Conservation (phyloP, 78 protist genomes). For the Dictyostelium citrinum region DNA sequence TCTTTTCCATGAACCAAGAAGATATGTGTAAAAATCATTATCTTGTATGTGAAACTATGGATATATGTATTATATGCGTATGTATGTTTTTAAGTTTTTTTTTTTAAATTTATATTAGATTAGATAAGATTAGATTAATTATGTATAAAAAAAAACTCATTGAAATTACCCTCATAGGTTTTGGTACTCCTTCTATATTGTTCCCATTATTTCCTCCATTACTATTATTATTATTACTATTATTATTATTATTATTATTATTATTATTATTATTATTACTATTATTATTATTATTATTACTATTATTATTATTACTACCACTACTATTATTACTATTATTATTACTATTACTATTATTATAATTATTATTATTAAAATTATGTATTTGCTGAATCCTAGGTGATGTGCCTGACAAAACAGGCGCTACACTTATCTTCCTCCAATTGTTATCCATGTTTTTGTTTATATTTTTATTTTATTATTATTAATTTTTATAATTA, state of each 20-base stretch:
- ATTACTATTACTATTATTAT: background rate
- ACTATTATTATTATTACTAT: background rate
- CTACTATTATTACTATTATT: background rate
- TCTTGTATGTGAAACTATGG: slow-evolving; percentile 46
- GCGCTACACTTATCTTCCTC: slow-evolving; percentile 39
- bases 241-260: background rate
- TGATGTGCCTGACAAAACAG: slow-evolving; percentile 12
- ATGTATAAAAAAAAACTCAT: background rate
- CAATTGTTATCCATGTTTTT: background rate
- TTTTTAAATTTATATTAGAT: background rate
- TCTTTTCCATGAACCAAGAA: slow-evolving; percentile 80
- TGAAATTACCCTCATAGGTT: slow-evolving; percentile 22
- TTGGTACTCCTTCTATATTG: slow-evolving; percentile 19
- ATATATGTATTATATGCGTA: background rate
- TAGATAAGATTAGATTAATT: background rate
- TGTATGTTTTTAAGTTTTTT: background rate
- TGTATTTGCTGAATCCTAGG: background rate
- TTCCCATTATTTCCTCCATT: background rate
- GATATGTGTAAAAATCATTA: slow-evolving; percentile 63
- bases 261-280: background rate
- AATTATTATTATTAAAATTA: background rate
- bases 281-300: background rate
- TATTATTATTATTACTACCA: background rate
- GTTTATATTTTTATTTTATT: background rate
- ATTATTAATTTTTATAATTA: background rate